Conservation (phyloP, 768 basidiomycete species). For the Suillus weaverae region DNA sequence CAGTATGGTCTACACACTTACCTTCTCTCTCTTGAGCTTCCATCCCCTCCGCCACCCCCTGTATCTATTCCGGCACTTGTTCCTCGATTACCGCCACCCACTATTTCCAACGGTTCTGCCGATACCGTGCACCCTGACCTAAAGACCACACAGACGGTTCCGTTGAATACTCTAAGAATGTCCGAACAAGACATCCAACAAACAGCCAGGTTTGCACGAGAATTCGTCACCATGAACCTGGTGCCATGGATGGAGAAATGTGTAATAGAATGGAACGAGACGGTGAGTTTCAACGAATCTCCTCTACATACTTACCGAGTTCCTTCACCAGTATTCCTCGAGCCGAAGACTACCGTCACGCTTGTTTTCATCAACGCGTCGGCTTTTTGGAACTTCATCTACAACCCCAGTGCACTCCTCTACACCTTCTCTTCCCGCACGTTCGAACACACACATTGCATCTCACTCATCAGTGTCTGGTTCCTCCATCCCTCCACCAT, state of each 20-base stretch:
- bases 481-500: constrained; percentile 39
- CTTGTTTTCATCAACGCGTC: constrained; percentile 83
- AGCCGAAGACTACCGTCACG: constrained; percentile 79
- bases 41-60: constrained; percentile 61
- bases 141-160: constrained; percentile 1
- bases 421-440: constrained; percentile 33
- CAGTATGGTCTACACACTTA: constrained; percentile 80
- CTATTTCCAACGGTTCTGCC: constrained; percentile 27
- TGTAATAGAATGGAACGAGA: constrained; percentile 93
- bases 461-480: constrained; percentile 26
- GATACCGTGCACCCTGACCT: constrained; percentile 25
- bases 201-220: constrained; percentile 76
- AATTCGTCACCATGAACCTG: constrained; percentile 86
- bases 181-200: constrained; percentile 73
- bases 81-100: constrained; percentile 65
- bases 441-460: constrained; percentile 40
- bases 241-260: constrained; percentile 97
- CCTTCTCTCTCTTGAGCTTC: constrained; percentile 62
- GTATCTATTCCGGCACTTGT: constrained; percentile 64
- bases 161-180: constrained; percentile 46
- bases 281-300: constrained; percentile 38
- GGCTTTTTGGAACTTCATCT: constrained; percentile 70
- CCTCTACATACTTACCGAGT: constrained; percentile 7
- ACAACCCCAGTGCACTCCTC: constrained; percentile 39
- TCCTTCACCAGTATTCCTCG: constrained; percentile 55